Evolutionary conservation across 768 basidiomycete species (phyloP).

Genomic region (Filobasidium wieringae): DNA sequence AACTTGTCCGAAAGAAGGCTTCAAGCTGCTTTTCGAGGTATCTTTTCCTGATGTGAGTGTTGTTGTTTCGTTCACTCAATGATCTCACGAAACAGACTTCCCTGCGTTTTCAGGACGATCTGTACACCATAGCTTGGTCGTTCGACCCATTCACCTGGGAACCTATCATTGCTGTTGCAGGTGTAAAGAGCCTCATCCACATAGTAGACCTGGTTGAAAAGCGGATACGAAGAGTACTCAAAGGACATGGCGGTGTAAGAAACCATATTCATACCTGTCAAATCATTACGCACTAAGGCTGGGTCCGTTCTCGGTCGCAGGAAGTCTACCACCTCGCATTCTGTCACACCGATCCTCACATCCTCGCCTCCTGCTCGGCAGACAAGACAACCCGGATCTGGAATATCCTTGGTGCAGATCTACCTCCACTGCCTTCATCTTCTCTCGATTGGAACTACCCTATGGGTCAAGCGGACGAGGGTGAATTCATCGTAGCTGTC

Average conservation of each 20-base stretch:
- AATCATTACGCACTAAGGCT: too few species aligned
- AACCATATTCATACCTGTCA: too few species aligned
- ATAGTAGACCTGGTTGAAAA: slow-evolving; percentile 14
- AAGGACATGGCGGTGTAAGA: slow-evolving; percentile 32
- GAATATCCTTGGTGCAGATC: slow-evolving; percentile 23
- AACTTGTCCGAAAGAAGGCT: background rate
- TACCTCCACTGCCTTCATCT: background rate
- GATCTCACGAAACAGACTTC: background rate
- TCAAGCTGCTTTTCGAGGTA: background rate
- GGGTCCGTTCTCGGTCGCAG: slow-evolving; percentile 7
- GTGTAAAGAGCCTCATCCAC: slow-evolving; percentile 20
- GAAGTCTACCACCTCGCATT: slow-evolving; percentile 17
- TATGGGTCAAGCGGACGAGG: slow-evolving; percentile 23
- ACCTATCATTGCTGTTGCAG: slow-evolving; percentile 25
- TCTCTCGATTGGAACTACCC: slow-evolving; percentile 14
- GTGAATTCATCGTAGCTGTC: slow-evolving; percentile 10
- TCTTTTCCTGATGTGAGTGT: background rate
- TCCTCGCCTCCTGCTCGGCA: slow-evolving; percentile 26
- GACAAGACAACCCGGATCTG: slow-evolving; percentile 31
- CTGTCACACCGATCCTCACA: slow-evolving; percentile 19
- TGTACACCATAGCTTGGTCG: slow-evolving; percentile 25
- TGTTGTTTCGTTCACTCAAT: background rate
- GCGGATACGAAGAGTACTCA: slow-evolving; percentile 13
- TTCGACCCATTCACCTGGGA: slow-evolving; percentile 19
- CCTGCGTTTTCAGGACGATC: slow-evolving; percentile 4